Evolutionary conservation across 495 filamentous ascomycete genomes (phyloP), one percentile per base, ranked within the genome.

Genomic region (Podospora comata): DNA sequence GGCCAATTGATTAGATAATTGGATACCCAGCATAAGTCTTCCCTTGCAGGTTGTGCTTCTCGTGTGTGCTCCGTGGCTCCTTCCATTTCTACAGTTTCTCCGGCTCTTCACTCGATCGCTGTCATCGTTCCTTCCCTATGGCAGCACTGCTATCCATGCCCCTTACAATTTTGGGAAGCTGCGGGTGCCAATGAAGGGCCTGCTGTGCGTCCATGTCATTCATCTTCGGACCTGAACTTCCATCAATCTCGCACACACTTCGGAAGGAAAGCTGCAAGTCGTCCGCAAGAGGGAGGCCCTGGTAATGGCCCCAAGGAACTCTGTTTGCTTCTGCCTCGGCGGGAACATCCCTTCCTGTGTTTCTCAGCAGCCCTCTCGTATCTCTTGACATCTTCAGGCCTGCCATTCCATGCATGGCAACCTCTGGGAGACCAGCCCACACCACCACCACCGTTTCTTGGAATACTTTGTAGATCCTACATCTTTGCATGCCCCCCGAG

Each of bases 1-100:
- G 23, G 65, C 65, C 6, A 74, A 73, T 65, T 23, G 18, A 30
- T 18, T 19, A 20, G 55, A 58, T 20, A 58, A 57, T 13, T 18
- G 5, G 18, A 16, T n/a, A 13, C 16, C 16, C 9, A 57, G 6
- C 18, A 57, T 5, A 58, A 19, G 5, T 4, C 55, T 26, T 23
- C 18, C 55, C 13, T 15, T n/a, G 23, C 55, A 32, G 30, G 30
- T 32, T 32, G 30, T 32, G 30, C 7, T 32, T 32, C 30, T 32
- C 30, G 4, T 32, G 30, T 23, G 23, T 23, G 23, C 23, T 23
- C 30, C 4, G 30, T 58, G 55, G 55, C 55, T 58, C 23, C 13
- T 58, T 26, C 55, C 55, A 23, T 20, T 13, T 58, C 6, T 58
- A 4, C 23, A 4, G 1, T 58, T 5, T 58, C 9, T 18, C n/a